Evolutionary conservation across 257 asterid species (phyloP), one percentile per base, ranked within the genome.

Genomic region (Jacaranda copaia): DNA sequence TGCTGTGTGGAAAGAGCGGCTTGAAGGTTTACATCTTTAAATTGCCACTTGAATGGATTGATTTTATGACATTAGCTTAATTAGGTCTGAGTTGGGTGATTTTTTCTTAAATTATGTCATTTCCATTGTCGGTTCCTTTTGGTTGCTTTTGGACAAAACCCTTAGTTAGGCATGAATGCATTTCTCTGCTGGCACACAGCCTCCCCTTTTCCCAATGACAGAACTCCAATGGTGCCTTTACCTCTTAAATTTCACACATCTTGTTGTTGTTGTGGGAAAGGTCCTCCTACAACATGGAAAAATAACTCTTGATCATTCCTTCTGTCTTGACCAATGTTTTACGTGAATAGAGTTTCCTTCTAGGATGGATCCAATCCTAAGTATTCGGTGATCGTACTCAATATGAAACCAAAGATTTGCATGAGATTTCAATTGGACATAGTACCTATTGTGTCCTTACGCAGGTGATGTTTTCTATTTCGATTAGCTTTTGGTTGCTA

Each of bases 1-100:
- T 84, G 85, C 97, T 75, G 94, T 89, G 68, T 96, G 99, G 99
- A 96, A 96, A 90, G 99, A 96, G 89, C 86, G 98, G 77, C 97
- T 93, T 63, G 99, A 93, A 93, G 99, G 99, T 96, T 83, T 73
- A 38, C 65, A 51, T 55, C 66, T 72, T 58, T 68, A 8, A 39
- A 65, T 67, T 64, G n/a, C 19, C 73, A 64, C 80, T 62, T 64
- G 38, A 68, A 72, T 5, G 70, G 13, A 35, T 51, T 7, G 16
- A 13, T 60, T 71, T 63, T 55, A n/a, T 19, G 46, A n/a, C 40
- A 61, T 43, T 49, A 32, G 53, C 74, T 58, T 48, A 43, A 16
- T 64, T 66, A 16, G 18, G 51, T 51, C 36, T 6, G 9, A 46
- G 49, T 56, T 67, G 19, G 20, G 16, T 56, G 19, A 36, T 45